A percentile compares a stretch with the other conserved stretches of the same genome.
phyloP scores from a whole-genome alignment of 768 basidiomycete species.

The Collybia mongolica region DNA sequence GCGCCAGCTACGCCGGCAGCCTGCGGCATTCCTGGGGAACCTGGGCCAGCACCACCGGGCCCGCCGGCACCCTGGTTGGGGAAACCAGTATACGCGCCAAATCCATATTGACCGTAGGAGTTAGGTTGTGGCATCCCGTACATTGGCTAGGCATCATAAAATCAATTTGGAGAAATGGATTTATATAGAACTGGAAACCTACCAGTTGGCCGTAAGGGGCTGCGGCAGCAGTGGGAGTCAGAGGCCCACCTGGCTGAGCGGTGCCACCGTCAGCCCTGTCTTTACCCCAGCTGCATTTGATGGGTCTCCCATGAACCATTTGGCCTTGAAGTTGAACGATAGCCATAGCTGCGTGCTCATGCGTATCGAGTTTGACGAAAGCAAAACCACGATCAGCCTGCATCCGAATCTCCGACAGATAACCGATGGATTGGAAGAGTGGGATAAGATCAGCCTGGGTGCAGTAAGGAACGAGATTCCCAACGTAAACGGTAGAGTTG shows the following conservation, averaged over 20 bases:
- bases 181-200: conserved; percentile 20
- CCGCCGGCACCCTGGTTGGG: conserved; percentile 55
- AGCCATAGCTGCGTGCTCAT: conserved; percentile 97
- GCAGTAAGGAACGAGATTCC: conserved; percentile 96
- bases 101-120: conserved; percentile 78
- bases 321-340: conserved; percentile 97
- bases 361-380: conserved; percentile 97
- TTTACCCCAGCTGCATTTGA: conserved; percentile 99
- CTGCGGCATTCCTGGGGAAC: conserved; percentile 60
- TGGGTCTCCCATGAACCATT: conserved; percentile 94
- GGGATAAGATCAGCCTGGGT: conserved; percentile 98
- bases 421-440: conserved; percentile 97
- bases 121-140: conserved; percentile 87
- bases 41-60: conserved; percentile 45
- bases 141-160: conserved; percentile 58
- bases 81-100: conserved; percentile 72
- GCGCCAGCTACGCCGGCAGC: conserved; percentile 52
- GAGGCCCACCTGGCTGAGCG: conserved; percentile 43
- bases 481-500: conserved; percentile 97
- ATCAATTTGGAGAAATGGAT: conserved; percentile 5
- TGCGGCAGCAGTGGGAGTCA: conserved; percentile 62
- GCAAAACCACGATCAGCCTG: conserved; percentile 99
- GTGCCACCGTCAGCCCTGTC: conserved; percentile 78
- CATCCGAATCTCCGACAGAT: conserved; percentile 98
- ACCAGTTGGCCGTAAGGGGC: conserved; percentile 84